Conservation (phyloP, 1,284 basidiomycete species). For the Phylloboletellus chloephorus region DNA sequence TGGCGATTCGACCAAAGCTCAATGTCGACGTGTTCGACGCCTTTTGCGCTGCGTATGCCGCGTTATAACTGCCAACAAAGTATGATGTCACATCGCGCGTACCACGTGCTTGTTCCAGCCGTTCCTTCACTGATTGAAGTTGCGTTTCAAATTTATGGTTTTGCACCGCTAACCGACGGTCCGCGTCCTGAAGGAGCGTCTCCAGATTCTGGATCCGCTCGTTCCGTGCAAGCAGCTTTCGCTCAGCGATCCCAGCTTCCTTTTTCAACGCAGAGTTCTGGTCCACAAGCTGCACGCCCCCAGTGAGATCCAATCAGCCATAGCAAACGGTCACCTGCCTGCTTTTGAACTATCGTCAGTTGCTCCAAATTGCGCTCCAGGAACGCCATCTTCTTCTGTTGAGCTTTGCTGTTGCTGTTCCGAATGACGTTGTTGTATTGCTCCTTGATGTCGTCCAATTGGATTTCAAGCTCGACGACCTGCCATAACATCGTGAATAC, state of each 20-base stretch:
- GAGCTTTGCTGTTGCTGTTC: slow-evolving; percentile 95
- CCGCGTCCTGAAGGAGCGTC: slow-evolving; percentile 86
- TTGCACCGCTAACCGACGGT: slow-evolving; percentile 84
- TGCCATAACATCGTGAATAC: slow-evolving; percentile 32
- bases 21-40: slow-evolving; percentile 63
- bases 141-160: slow-evolving; percentile 96
- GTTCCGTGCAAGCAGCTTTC: slow-evolving; percentile 92
- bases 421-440: slow-evolving; percentile 99
- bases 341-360: slow-evolving; percentile 93
- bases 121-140: slow-evolving; percentile 85
- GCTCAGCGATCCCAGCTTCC: slow-evolving; percentile 94
- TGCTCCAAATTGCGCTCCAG: slow-evolving; percentile 96
- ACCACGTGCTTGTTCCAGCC: slow-evolving; percentile 90
- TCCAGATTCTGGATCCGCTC: slow-evolving; percentile 97
- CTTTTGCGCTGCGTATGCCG: slow-evolving; percentile 60
- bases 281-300: slow-evolving; percentile 77
- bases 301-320: slow-evolving; percentile 3
- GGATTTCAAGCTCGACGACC: slow-evolving; percentile 99
- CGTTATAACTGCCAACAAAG: slow-evolving; percentile 14
- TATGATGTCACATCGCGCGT: slow-evolving; percentile 29
- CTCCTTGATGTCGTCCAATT: slow-evolving; percentile 97
- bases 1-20: slow-evolving; percentile 91
- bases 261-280: slow-evolving; percentile 98
- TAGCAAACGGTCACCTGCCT: slow-evolving; percentile 47
- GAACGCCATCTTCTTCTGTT: slow-evolving; percentile 99